These are phyloP conservation scores for Schoenoplectus tabernaemontani DNA, from an alignment of 202 grass and related monocot species.

Conservation along the genomic window DNA sequence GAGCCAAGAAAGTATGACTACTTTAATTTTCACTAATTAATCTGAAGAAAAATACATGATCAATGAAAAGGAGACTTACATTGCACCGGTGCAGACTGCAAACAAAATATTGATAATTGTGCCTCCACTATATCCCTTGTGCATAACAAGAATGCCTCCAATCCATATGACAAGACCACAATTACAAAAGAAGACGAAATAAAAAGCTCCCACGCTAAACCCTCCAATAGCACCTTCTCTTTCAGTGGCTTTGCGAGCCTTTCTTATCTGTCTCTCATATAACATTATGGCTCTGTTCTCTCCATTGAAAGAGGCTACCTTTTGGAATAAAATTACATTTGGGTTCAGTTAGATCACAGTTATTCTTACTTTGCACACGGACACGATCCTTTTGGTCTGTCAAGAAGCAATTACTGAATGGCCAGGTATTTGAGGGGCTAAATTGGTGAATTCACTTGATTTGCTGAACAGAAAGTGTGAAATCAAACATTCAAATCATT, in stretches of 20 bases:
- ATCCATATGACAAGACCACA: constrained; percentile 77
- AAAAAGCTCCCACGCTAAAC: constrained; percentile 52
- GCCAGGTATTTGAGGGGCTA: background rate
- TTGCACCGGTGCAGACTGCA: constrained; percentile 53
- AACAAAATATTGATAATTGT: constrained; percentile 53
- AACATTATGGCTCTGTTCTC: constrained; percentile 58
- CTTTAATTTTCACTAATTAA: background rate
- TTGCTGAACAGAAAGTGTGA: background rate
- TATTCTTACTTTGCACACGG: background rate
- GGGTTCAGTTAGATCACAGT: background rate
- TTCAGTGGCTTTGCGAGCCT: constrained; percentile 39
- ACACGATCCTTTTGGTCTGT: background rate
- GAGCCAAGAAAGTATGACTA: background rate
- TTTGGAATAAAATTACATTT: constrained; percentile 1
- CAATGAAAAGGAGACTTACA: constrained; percentile 39
- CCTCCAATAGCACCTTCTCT: constrained; percentile 56
- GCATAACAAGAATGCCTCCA: constrained; percentile 56
- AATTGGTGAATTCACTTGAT: background rate
- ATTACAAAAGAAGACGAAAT: constrained; percentile 48
- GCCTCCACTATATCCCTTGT: constrained; percentile 70
- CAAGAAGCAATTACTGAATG: background rate
- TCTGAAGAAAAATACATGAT: background rate
- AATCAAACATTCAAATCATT: background rate
- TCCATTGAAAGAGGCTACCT: constrained; percentile 84
- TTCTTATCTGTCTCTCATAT: constrained; percentile 56